Conservation (phyloP, 1,284 basidiomycete genomes). For the Pholiota adiposa region DNA sequence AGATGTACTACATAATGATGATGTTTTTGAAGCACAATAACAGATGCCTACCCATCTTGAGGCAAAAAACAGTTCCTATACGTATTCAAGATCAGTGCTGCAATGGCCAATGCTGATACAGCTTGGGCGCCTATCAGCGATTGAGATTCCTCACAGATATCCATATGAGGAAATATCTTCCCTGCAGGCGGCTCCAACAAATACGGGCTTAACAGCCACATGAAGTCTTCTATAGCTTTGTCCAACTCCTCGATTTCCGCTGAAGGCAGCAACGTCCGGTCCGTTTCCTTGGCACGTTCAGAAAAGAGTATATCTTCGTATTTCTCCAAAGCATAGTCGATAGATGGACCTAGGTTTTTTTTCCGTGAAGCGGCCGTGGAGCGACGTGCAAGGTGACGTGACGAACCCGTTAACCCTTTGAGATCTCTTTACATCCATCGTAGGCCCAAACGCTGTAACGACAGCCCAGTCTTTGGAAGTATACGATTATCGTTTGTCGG, state of each 20-base stretch:
- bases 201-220: constrained; percentile 79
- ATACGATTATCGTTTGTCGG: constrained; percentile 21
- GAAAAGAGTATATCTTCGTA: constrained; percentile 86
- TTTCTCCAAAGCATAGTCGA: constrained; percentile 66
- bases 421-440: constrained; percentile 57
- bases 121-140: too few species aligned
- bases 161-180: constrained; percentile 52
- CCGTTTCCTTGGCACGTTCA: constrained; percentile 74
- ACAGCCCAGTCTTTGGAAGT: constrained; percentile 55
- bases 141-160: not conserved
- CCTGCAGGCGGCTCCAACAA: constrained; percentile 83
- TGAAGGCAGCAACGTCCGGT: constrained; percentile 80
- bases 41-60: too few species aligned
- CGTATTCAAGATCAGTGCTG: too few species aligned
- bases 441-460: constrained; percentile 48
- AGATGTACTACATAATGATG: too few species aligned
- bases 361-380: too few species aligned
- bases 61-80: too few species aligned
- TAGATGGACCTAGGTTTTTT: too few species aligned
- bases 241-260: constrained; percentile 67
- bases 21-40: too few species aligned
- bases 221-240: constrained; percentile 65
- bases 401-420: constrained; percentile 26
- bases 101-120: too few species aligned
- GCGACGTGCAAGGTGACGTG: constrained; percentile 72